Evolutionary conservation across 768 basidiomycete genomes (phyloP).

Genomic region (Tulasnella calospora): DNA sequence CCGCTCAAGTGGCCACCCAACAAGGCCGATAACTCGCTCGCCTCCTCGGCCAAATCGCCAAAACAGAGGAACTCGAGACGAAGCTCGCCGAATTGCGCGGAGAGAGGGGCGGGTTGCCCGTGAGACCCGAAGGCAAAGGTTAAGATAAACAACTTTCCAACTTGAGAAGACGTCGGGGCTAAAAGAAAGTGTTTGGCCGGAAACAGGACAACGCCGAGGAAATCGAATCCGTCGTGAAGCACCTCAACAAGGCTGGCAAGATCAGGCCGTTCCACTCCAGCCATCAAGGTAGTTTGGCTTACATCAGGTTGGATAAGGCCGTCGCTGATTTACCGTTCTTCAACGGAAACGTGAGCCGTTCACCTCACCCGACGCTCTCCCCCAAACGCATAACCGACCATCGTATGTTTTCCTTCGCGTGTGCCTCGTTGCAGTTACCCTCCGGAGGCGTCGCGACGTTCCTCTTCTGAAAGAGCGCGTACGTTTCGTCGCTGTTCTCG

Average conservation of each 20-base stretch:
- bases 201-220: constrained; percentile 38
- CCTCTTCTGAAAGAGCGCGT: constrained; percentile 86
- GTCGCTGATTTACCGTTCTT: constrained; percentile 96
- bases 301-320: constrained; percentile 95
- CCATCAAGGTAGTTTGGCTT: constrained; percentile 91
- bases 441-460: constrained; percentile 82
- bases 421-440: too few relatives aligned
- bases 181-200: too few relatives aligned
- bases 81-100: constrained; percentile 40
- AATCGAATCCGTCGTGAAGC: constrained; percentile 55
- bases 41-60: constrained; percentile 69
- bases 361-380: too few relatives aligned
- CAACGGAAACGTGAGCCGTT: constrained; percentile 70
- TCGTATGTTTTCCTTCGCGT: neutral
- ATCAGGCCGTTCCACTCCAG: constrained; percentile 90
- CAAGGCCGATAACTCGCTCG: constrained; percentile 91
- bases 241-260: constrained; percentile 63
- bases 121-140: constrained; percentile 40
- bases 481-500: constrained; percentile 92
- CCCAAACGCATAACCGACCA: neutral
- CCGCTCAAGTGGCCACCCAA: constrained; percentile 94
- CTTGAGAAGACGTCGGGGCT: too few relatives aligned
- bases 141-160: too few relatives aligned
- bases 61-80: constrained; percentile 58
- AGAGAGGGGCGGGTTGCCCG: constrained; percentile 6